phyloP scores from a whole-genome alignment of 2,329 filamentous ascomycete genomes.

The Chalara sp. region DNA sequence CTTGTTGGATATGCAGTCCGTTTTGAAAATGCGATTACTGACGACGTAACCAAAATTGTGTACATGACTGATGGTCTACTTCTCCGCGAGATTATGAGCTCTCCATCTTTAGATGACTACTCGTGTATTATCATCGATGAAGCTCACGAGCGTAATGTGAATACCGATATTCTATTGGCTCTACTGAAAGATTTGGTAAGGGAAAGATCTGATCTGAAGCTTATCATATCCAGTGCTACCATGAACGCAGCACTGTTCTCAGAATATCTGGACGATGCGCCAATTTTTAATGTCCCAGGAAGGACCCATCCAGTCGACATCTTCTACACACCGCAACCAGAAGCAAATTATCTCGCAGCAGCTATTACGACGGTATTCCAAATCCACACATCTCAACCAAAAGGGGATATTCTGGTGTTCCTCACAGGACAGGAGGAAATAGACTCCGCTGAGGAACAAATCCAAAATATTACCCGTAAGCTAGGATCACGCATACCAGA shows the following conservation, averaged over 20 bases:
- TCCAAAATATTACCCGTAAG: constrained; percentile 81
- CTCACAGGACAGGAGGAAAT: constrained; percentile 96
- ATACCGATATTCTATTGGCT: constrained; percentile 84
- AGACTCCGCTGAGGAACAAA: constrained; percentile 74
- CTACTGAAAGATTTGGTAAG: constrained; percentile 83
- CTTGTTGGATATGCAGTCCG: constrained; percentile 94
- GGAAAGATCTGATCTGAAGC: constrained; percentile 76
- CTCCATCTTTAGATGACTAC: constrained; percentile 82
- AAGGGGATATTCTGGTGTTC: constrained; percentile 90
- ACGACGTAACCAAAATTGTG: constrained; percentile 84
- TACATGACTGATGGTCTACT: constrained; percentile 99
- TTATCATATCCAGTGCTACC: constrained; percentile 90
- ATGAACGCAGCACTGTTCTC: constrained; percentile 93
- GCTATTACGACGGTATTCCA: constrained; percentile 92
- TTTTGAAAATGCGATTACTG: constrained; percentile 79
- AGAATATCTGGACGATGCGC: constrained; percentile 83
- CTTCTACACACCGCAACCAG: constrained; percentile 82
- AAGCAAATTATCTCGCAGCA: constrained; percentile 88
- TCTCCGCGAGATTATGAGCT: constrained; percentile 87
- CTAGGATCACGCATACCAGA: constrained; percentile 79
- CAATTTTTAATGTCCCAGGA: constrained; percentile 92
- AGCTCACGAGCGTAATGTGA: constrained; percentile 87
- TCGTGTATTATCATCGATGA: constrained; percentile 98
- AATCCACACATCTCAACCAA: constrained; percentile 80
- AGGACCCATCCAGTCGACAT: constrained; percentile 85